These are phyloP conservation scores for Penicillium waksmanii DNA, from an alignment of 495 filamentous ascomycete species.

Conservation along the genomic window DNA sequence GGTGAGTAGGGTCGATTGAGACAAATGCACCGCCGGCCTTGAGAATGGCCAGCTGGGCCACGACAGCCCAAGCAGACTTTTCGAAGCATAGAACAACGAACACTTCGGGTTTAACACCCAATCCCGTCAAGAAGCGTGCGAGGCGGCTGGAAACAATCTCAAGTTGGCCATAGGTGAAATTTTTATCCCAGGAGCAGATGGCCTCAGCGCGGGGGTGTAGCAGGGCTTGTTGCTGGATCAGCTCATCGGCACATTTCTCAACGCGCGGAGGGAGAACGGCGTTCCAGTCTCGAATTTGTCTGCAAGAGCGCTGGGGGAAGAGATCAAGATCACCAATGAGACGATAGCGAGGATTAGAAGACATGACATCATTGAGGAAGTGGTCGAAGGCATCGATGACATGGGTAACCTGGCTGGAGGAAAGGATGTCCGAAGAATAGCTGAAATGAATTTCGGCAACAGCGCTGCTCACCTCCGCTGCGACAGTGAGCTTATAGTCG, in stretches of 20 bases:
- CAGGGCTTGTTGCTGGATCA: constrained; percentile 46
- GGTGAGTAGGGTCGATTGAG: constrained; percentile 59
- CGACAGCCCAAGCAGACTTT: constrained; percentile 57
- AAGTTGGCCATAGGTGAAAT: constrained; percentile 51
- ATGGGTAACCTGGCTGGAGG: constrained; percentile 37
- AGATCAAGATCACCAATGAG: constrained; percentile 38
- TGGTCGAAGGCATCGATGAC: constrained; percentile 44
- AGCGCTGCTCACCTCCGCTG: constrained; percentile 53
- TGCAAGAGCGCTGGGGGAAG: constrained; percentile 33
- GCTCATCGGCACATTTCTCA: constrained; percentile 51
- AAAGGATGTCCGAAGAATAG: constrained; percentile 43
- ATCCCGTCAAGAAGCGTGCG: constrained; percentile 36
- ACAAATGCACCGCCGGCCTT: constrained; percentile 65
- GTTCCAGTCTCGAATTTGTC: constrained; percentile 45
- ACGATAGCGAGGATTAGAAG: constrained; percentile 24
- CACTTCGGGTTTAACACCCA: constrained; percentile 48
- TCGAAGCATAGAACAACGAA: constrained; percentile 61
- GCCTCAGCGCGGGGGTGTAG: constrained; percentile 39
- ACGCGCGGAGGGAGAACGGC: constrained; percentile 29
- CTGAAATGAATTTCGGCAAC: constrained; percentile 41
- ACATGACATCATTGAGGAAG: constrained; percentile 45
- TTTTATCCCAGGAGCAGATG: constrained; percentile 53
- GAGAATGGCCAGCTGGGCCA: constrained; percentile 58
- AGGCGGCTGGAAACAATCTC: constrained; percentile 40
- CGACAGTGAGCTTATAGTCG: constrained; percentile 59